Evolutionary conservation across 768 basidiomycete genomes (phyloP), one percentile per base, ranked within the genome.

Genomic region (Lactarius sp.): DNA sequence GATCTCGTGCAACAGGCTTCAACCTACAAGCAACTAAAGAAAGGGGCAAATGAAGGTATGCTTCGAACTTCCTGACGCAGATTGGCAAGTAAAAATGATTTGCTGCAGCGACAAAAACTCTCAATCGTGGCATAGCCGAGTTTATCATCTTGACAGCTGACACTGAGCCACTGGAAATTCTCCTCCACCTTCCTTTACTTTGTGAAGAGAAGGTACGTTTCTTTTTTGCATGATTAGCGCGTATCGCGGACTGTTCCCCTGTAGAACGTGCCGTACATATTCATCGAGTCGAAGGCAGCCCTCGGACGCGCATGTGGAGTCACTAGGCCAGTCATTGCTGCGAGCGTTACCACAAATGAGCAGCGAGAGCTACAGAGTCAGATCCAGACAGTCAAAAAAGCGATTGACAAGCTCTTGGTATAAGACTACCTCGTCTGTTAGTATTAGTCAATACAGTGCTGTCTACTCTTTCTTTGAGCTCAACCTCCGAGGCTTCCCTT

Each of bases 21-120:
- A n/a, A 89, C 94, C 76, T 97, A 96, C 81, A 98, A 98, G 78
- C 95, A 98, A 76, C 79, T 98, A 53, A 98, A 98, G 80, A 98
- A 98, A 79, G 96, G 97, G 65, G 97, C 97, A 49, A 99, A 99
- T 77, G 97, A 99, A 84, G 91, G 92, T 91, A 54, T 41, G 80
- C 71, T 16, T 18, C n/a, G 52, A 37, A 56, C 33, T 31, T 13
- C 31, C 16, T 14, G 12, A 33, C 49, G 50, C 41, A n/a, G 36
- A 39, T 51, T 52, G 27, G 13, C 6, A 6, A 52, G 27, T 42
- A 22, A 53, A n/a, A 18, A 39, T 18, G 13, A 34, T 44, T 47
- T 56, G 10, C 52, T 34, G 14, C 70, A 94, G 94, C 95, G 51
- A 99, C 97, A 69, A 99, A 99, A 80, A 97, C 94, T 20, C 84